Conservation (phyloP, 768 basidiomycete species). For the Tephrocybe sp. region DNA sequence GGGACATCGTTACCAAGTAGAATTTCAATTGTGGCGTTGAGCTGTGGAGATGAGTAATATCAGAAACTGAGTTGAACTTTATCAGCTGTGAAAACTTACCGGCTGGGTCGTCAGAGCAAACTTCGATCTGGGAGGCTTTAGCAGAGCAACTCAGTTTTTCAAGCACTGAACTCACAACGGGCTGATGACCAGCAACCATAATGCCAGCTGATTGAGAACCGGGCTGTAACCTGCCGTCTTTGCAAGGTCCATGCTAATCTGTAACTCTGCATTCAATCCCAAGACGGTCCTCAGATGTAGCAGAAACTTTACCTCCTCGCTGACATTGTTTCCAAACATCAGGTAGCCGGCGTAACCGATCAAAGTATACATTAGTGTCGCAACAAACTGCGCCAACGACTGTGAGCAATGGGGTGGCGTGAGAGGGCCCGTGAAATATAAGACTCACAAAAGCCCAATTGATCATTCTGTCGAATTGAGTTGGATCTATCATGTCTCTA, state of each 20-base stretch:
- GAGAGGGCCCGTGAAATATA: too few species aligned
- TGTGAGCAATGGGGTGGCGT: too few species aligned
- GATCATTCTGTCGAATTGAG: conserved; percentile 78
- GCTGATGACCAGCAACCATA: conserved; percentile 86
- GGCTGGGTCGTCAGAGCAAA: conserved; percentile 84
- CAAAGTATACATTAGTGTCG: conserved; percentile 61
- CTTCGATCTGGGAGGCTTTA: conserved; percentile 60
- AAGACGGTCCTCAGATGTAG: neutral
- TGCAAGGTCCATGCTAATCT: conserved; percentile 86
- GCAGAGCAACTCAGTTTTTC: conserved; percentile 11
- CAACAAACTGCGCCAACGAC: conserved; percentile 52
- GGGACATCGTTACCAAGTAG: conserved; percentile 64
- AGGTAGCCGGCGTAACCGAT: conserved; percentile 84
- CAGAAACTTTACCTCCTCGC: conserved; percentile 64
- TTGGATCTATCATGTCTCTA: conserved; percentile 85
- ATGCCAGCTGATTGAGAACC: conserved; percentile 65
- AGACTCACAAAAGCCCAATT: conserved; percentile 80
- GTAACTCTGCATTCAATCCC: neutral
- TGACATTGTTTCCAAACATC: conserved; percentile 85
- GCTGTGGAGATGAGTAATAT: conserved; percentile 34
- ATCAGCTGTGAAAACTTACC: conserved; percentile 38
- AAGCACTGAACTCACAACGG: conserved; percentile 54
- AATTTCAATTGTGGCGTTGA: conserved; percentile 82
- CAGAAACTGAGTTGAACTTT: neutral
- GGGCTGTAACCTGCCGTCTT: conserved; percentile 71